Evolutionary conservation across 129 eudicot species (phyloP).

Genomic region (Saposhnikovia divaricata): DNA sequence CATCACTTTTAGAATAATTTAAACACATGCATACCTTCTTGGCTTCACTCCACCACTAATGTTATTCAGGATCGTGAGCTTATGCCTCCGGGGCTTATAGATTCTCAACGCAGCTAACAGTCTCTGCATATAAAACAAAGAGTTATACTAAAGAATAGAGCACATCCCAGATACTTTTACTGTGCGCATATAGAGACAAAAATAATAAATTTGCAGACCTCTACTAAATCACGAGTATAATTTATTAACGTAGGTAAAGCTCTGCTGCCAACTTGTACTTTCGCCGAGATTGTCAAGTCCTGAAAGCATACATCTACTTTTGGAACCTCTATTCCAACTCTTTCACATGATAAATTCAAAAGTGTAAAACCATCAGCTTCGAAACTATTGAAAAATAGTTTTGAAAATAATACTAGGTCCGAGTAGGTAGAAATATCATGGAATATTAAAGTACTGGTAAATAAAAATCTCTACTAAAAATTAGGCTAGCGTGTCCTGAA

Average conservation of each 20-base stretch:
- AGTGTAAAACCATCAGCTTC: not conserved
- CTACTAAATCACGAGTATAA: slow-evolving; percentile 54
- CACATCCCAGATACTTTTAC: not conserved
- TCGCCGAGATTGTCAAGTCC: slow-evolving; percentile 50
- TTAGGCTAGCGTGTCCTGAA: too few species aligned
- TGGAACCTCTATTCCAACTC: slow-evolving; percentile 88
- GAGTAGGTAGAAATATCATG: too few species aligned
- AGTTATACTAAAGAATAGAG: not conserved
- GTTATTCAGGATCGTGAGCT: slow-evolving; percentile 49
- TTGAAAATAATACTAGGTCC: not conserved
- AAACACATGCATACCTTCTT: slow-evolving; percentile 21
- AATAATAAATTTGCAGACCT: slow-evolving; percentile 32
- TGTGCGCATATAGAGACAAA: not conserved
- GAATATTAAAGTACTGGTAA: too few species aligned
- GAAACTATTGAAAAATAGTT: not conserved
- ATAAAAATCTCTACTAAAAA: too few species aligned
- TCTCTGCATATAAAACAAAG: slow-evolving; percentile 29
- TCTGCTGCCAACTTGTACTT: slow-evolving; percentile 72
- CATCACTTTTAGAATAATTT: not conserved
- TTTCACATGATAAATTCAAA: slow-evolving; percentile 7
- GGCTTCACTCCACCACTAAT: slow-evolving; percentile 70
- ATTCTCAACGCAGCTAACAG: slow-evolving; percentile 43
- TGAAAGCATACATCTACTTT: too few species aligned
- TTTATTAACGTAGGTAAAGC: slow-evolving; percentile 85
- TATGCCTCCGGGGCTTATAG: slow-evolving; percentile 54